Evolutionary conservation across 306 rosid species (phyloP), one percentile per base, ranked within the genome.

Genomic region (Dryas octopetala): DNA sequence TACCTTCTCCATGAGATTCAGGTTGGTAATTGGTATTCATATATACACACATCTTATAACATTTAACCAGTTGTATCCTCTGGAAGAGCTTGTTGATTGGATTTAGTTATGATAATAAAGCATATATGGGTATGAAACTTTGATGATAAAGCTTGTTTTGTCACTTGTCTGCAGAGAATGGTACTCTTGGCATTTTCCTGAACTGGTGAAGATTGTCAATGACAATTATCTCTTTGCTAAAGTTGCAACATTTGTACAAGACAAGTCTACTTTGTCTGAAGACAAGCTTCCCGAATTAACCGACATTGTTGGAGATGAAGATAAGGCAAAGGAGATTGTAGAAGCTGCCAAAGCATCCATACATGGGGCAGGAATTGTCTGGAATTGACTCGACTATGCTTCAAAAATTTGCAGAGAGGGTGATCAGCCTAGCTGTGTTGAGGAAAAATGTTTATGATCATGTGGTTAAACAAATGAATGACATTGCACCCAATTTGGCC

Each of bases 121-220:
- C 19, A 19, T 19, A 19, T 19, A 19, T 19, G 19, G 19, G 19
- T 19, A 19, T 32, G 19, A 14, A 54, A 19, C 32, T 28, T 28
- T 28, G 32, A 28, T 28, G 32, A 28, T 28, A 28, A 28, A 28
- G 32, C 17, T 62, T 45, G 63, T 73, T 79, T 28, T 41, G 11
- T 58, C n/a, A 14, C 11, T 28, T 81, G 51, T 40, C 32, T 82
- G 84, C 86, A 95, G 99, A 80, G 99, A 95, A 80, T 95, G 99
- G 99, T 95, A 90, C 79, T 95, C 99, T 3, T 95, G 99, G 99
- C 99, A 95, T 85, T 95, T 95, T 74, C 97, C 99, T 15, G 99
- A 95, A 51, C 80, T 95, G 84, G 99, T 84, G 85, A 96, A 90
- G 93, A 96, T 96, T 57, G 88, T 96, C 53, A 90, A 83, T 70